Evolutionary conservation across 2,329 filamentous ascomycete species (phyloP).

Genomic region (Alternaria postmessia): DNA sequence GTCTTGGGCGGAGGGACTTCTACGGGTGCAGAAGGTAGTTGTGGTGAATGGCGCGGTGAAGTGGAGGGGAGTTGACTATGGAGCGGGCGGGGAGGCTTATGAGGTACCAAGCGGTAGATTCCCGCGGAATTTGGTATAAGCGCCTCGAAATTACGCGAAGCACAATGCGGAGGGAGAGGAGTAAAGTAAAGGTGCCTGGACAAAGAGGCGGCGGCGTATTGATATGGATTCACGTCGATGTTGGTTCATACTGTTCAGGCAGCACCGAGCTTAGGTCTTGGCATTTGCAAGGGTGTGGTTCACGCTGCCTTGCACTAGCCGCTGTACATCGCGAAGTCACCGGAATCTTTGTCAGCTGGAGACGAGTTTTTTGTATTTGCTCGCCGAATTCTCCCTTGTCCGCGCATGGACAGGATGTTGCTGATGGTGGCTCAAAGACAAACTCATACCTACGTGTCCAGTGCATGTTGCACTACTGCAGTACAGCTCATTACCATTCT

Average conservation of each 20-base stretch:
- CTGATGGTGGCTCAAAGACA: neutral
- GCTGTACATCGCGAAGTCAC: constrained; percentile 3
- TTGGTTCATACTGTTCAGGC: constrained; percentile 36
- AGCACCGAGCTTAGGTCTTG: constrained; percentile 38
- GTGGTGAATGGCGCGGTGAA: constrained; percentile 10
- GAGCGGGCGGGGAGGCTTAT: constrained; percentile 11
- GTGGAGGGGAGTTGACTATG: constrained; percentile 14
- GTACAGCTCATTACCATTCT: neutral
- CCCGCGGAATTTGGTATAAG: neutral
- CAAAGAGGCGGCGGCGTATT: constrained; percentile 36
- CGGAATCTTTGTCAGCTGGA: neutral
- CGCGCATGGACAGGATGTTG: neutral
- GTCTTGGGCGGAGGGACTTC: constrained; percentile 4
- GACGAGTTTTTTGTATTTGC: neutral
- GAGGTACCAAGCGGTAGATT: constrained; percentile 9
- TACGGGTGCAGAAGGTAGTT: constrained; percentile 4
- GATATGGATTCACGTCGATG: constrained; percentile 34
- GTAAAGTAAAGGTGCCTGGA: constrained; percentile 26
- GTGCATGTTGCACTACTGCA: neutral
- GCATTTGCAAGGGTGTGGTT: constrained; percentile 20
- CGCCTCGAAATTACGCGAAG: constrained; percentile 1
- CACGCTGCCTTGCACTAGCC: constrained; percentile 22
- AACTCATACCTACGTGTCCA: neutral
- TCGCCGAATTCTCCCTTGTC: neutral
- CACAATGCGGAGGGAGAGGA: constrained; percentile 9